A percentile compares a stretch with the other conserved stretches of the same genome.
These are phyloP conservation scores for Platanus orientalis DNA, from an alignment of 164 flowering plant species.

Conservation along the genomic window DNA sequence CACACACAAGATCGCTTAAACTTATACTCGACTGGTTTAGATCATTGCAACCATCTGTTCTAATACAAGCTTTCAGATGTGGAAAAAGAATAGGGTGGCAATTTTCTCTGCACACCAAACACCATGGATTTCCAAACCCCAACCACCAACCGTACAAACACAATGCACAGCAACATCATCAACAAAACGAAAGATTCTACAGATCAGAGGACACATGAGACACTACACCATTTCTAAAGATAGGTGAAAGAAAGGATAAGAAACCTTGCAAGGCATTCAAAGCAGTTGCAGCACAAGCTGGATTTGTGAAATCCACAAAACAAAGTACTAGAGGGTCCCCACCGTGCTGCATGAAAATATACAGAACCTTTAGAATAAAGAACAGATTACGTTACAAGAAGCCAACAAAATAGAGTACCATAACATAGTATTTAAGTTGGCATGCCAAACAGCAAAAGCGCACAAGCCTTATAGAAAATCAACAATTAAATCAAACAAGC, in stretches of 20 bases:
- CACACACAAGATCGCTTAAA: not conserved
- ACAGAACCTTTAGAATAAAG: not conserved
- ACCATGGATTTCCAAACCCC: not conserved
- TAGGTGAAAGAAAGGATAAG: not conserved
- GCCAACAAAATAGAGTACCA: not conserved
- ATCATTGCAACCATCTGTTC: too few species aligned
- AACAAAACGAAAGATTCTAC: too few species aligned
- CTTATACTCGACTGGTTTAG: too few species aligned
- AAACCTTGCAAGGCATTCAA: constrained; percentile 4
- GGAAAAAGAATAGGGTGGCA: not conserved
- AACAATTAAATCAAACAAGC: not conserved
- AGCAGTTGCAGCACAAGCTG: constrained; percentile 3
- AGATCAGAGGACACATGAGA: not conserved
- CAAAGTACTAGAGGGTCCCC: constrained; percentile 4
- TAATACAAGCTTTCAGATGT: too few species aligned
- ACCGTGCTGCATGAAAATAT: not conserved
- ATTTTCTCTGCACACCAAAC: not conserved
- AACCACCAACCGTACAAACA: not conserved
- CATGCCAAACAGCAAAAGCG: not conserved
- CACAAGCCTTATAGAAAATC: not conserved
- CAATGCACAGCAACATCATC: not conserved
- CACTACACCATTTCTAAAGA: not conserved
- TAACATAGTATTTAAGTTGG: too few species aligned
- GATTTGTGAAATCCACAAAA: constrained; percentile 3
- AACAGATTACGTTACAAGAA: not conserved